These are phyloP conservation scores for Urochloa ruziziensis DNA, from an alignment of 176 grass and related monocot species.

Conservation along the genomic window DNA sequence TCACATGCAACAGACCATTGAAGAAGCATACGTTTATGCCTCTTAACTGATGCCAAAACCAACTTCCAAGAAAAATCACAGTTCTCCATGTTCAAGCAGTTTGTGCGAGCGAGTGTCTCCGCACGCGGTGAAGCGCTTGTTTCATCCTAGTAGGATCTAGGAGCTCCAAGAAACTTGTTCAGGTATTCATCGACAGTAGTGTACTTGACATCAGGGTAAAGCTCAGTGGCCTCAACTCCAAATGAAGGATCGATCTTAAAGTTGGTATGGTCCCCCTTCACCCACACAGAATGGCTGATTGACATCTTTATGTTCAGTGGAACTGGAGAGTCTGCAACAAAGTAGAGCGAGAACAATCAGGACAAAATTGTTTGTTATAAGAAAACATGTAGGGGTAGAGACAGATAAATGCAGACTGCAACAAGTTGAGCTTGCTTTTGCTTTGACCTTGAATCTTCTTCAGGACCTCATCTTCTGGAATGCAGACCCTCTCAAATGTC, in stretches of 20 bases:
- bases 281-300: constrained; percentile 57
- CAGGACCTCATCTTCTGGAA: constrained; percentile 44
- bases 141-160: constrained; percentile 9
- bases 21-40: too few relatives aligned
- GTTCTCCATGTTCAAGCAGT: too few relatives aligned
- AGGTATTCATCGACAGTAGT: constrained; percentile 65
- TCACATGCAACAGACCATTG: too few relatives aligned
- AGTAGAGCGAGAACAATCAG: background rate
- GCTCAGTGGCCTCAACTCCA: constrained; percentile 66
- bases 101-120: too few relatives aligned
- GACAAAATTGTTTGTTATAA: background rate
- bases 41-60: too few relatives aligned
- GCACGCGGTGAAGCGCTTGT: too few relatives aligned
- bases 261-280: constrained; percentile 79
- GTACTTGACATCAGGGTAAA: constrained; percentile 74
- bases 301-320: constrained; percentile 31
- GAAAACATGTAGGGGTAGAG: background rate
- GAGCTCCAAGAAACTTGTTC: constrained; percentile 42
- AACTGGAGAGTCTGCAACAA: constrained; percentile 29
- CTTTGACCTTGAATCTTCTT: constrained; percentile 47
- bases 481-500: constrained; percentile 48
- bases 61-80: too few relatives aligned
- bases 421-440: background rate
- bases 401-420: background rate
- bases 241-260: constrained; percentile 66